Evolutionary conservation across 306 rosid genomes (phyloP), one percentile per base, ranked within the genome.

Genomic region (Gleditsia sinensis): DNA sequence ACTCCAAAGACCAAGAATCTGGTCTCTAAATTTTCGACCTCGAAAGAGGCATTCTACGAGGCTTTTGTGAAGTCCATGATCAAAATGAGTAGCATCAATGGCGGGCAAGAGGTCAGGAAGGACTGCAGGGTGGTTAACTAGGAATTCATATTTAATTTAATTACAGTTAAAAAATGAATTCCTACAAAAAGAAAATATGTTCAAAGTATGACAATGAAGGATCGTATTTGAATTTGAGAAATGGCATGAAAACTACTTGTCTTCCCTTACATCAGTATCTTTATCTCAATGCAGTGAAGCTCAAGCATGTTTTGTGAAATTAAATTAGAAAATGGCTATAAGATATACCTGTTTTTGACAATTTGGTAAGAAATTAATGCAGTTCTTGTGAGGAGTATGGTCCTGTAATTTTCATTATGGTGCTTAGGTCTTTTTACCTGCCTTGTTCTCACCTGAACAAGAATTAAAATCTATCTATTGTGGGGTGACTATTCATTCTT

Each of bases 11-110:
- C 96, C 5, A 88, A 89, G 56, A 51, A 76, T 1, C 81, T 89
- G 75, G 97, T 92, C 21, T 60, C 79, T 2, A 75, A 84, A 60
- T 92, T 83, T 80, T 93, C 97, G 1, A 10, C 45, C 56, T 83
- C 91, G 43, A 27, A 68, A 48, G 42, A 67, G 42, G 83, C 68
- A 16, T 89, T 87, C 59, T 81, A 80, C 17, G 67, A 86, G 64
- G 88, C 93, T 21, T 92, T 92, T 77, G 96, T 80, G 6, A 68
- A 88, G 78, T 87, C 97, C 11, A 89, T 92, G 93, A 69, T 92
- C 77, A 89, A 85, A 84, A 92, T 91, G 95, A 67, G 94, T 20
- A 82, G 79, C 82, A 73, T 91, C 68, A 57, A 81, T 33, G 85
- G 88, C 17, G 94, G 94, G 7, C 86, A 87, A 74, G 97, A 91